A percentile compares a stretch with the other conserved stretches of the same genome.
phyloP scores from a whole-genome alignment of 2,329 filamentous ascomycete genomes.

The Cadophora luteo-olivacea region DNA sequence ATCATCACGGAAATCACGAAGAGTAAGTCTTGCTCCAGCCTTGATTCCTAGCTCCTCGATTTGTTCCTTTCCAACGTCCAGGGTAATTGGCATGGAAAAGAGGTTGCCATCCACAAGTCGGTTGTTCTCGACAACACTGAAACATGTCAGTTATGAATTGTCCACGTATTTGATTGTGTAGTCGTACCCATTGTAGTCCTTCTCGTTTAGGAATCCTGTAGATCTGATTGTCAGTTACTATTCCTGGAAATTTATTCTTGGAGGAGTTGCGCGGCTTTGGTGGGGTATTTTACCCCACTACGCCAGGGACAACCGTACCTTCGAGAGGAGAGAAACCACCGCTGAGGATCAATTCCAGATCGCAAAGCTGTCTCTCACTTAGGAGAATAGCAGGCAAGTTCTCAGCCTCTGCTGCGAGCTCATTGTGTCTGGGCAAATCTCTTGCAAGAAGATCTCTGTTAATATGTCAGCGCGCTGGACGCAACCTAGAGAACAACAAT shows the following conservation, averaged over 20 bases:
- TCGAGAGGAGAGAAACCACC: conserved; percentile 98
- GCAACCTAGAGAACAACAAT: neutral
- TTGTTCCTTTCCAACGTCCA: conserved; percentile 79
- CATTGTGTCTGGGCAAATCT: conserved; percentile 80
- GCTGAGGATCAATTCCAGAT: conserved; percentile 96
- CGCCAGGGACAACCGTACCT: conserved; percentile 61
- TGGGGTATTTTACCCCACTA: conserved; percentile 39
- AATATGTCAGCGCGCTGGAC: conserved; percentile 16
- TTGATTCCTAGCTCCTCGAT: conserved; percentile 80
- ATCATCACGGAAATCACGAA: conserved; percentile 96
- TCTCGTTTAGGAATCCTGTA: conserved; percentile 93
- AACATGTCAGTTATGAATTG: conserved; percentile 42
- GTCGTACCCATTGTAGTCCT: conserved; percentile 90
- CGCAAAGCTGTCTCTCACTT: conserved; percentile 93
- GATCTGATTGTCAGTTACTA: conserved; percentile 38
- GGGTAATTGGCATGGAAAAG: conserved; percentile 96
- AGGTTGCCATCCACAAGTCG: conserved; percentile 88
- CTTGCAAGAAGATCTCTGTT: conserved; percentile 82
- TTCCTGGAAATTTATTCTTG: conserved; percentile 31
- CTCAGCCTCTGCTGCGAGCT: conserved; percentile 87
- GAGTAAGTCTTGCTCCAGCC: conserved; percentile 80
- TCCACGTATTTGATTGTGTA: conserved; percentile 9
- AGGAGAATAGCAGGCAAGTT: conserved; percentile 83
- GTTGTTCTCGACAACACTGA: conserved; percentile 85
- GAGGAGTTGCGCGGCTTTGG: conserved; percentile 25